Evolutionary conservation across 2,329 filamentous ascomycete species (phyloP), one percentile per base, ranked within the genome.

Genomic region (Sporothrix pallida): DNA sequence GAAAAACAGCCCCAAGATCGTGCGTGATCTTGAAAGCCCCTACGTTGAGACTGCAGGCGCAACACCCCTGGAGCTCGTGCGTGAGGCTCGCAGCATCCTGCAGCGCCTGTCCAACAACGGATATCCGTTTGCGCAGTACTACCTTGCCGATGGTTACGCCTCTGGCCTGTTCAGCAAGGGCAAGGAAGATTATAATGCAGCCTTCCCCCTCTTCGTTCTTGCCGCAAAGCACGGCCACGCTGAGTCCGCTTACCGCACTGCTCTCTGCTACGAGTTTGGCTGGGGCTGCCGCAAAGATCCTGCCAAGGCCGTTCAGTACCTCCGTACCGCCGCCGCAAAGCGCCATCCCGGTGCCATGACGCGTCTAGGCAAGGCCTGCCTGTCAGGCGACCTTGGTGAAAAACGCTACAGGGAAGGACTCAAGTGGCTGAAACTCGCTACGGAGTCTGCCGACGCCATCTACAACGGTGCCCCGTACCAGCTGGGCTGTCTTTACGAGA

Each of bases 101-200:
- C 93, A 97, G 82, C 92, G 91, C 75, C 87, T 98, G 70, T 88
- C 95, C 20, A 95, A 95, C 82, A 91, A 90, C 74, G 94, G 94
- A 63, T 98, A 98, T 81, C 96, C 96, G 0, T 98, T 98, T 82
- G 96, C 96, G 3, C 96, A 99, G 81, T 99, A 99, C 83, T 98
- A 98, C 81, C 89, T 99, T 13, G 96, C 91, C 23, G 96, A 99
- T 80, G 96, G 96, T 1, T 97, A 93, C 80, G 93, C 94, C 2
- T 98, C 95, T 6, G 96, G 96, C 0, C 86, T 99, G 31, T 98
- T 99, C 83, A 97, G 90, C 84, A 98, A 98, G 82, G 93, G 94
- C 75, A 97, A 95, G 80, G 91, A 94, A 79, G 96, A 99, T 80
- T 92, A 97, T 80, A 93, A 95, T 80, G 91, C 93, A 56, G 95